These are phyloP conservation scores for Ramularia collo-cygni DNA, from an alignment of 2,329 filamentous ascomycete species.

Conservation along the genomic window DNA sequence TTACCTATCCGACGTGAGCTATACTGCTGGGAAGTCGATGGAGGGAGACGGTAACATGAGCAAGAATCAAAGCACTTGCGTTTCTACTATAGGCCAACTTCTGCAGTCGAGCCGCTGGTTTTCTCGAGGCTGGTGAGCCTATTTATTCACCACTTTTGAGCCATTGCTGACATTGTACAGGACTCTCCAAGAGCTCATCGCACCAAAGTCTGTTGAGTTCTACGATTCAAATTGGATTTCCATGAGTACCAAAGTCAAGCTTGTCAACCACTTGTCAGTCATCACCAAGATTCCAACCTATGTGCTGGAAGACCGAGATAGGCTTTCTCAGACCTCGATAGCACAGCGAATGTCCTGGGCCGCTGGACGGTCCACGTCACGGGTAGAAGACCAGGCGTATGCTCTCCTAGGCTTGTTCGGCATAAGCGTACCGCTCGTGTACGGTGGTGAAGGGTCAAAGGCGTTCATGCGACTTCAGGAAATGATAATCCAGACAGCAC, in stretches of 20 bases:
- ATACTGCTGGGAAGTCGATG: too few relatives aligned
- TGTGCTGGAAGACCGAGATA: too few relatives aligned
- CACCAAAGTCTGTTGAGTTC: slow-evolving; percentile 2
- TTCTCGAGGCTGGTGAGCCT: slow-evolving; percentile 1
- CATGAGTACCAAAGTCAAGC: neutral
- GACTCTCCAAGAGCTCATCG: slow-evolving; percentile 17
- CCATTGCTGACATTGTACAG: slow-evolving; percentile 16
- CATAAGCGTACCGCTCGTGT: slow-evolving; percentile 39
- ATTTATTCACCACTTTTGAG: too few relatives aligned
- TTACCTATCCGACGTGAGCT: slow-evolving; percentile 6
- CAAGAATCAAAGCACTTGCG: too few relatives aligned
- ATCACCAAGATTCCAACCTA: too few relatives aligned
- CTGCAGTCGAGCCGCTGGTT: too few relatives aligned
- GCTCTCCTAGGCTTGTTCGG: slow-evolving; percentile 39
- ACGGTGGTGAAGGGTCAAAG: slow-evolving; percentile 33
- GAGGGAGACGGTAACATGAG: too few relatives aligned
- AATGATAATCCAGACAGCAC: slow-evolving; percentile 6
- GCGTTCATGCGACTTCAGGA: slow-evolving; percentile 5
- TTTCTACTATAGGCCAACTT: neutral
- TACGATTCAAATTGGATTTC: slow-evolving; percentile 19
- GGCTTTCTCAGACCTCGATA: too few relatives aligned
- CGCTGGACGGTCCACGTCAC: slow-evolving; percentile 3
- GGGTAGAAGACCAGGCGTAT: slow-evolving; percentile 38
- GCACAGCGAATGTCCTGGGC: slow-evolving; percentile 8
- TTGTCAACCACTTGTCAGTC: neutral